These are phyloP conservation scores for Botrytis cinerea DNA, from an alignment of 2,329 filamentous ascomycete genomes.

Conservation along the genomic window DNA sequence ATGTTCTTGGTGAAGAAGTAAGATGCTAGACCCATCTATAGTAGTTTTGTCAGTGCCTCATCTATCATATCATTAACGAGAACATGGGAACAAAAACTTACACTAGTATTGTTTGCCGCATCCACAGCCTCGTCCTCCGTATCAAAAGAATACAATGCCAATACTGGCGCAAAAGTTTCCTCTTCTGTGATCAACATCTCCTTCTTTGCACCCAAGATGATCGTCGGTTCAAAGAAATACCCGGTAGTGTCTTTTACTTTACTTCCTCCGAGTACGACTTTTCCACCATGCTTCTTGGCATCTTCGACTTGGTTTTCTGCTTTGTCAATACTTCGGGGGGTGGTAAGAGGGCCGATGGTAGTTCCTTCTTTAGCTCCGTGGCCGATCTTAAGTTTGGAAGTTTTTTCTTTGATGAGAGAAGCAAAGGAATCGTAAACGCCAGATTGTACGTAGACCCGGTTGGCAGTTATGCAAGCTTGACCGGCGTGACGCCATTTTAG, in stretches of 20 bases:
- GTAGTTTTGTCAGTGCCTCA: slow-evolving; percentile 17
- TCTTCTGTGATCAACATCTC: slow-evolving; percentile 60
- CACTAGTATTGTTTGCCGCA: slow-evolving; percentile 57
- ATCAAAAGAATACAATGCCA: slow-evolving; percentile 64
- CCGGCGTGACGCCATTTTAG: slow-evolving; percentile 62
- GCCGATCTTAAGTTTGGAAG: slow-evolving; percentile 57
- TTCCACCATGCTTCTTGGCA: slow-evolving; percentile 62
- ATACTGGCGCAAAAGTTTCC: slow-evolving; percentile 66
- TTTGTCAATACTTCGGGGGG: slow-evolving; percentile 56
- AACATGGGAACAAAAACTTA: slow-evolving; percentile 25
- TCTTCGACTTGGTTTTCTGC: slow-evolving; percentile 62
- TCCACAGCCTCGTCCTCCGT: slow-evolving; percentile 64
- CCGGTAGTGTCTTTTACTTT: slow-evolving; percentile 52
- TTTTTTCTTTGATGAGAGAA: slow-evolving; percentile 53
- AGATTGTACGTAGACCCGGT: slow-evolving; percentile 64
- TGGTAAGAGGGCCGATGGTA: slow-evolving; percentile 63
- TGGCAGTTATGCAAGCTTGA: slow-evolving; percentile 66
- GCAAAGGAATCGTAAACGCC: slow-evolving; percentile 64
- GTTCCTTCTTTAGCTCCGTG: slow-evolving; percentile 59
- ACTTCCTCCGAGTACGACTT: slow-evolving; percentile 62
- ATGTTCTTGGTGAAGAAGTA: slow-evolving; percentile 71
- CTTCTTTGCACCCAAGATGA: slow-evolving; percentile 59
- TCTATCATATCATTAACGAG: neutral
- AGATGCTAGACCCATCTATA: slow-evolving; percentile 61
- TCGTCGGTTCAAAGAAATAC: slow-evolving; percentile 71